Conservation (phyloP, 441 rosid species). For the Gossypium aridum region DNA sequence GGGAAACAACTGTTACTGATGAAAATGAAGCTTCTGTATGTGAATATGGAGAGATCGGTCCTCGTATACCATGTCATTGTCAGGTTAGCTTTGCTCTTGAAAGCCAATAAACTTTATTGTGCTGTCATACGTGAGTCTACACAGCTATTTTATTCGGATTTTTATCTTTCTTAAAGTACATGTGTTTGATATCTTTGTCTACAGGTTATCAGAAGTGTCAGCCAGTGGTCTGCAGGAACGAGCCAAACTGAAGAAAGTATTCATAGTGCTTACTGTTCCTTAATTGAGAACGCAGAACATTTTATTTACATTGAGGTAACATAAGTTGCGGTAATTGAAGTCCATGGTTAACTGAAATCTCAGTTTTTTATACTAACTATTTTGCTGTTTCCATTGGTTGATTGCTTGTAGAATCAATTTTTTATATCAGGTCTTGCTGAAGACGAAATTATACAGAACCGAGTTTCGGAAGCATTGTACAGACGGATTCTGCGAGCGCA, state of each 20-base stretch:
- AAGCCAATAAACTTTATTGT: not conserved
- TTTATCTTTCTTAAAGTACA: not conserved
- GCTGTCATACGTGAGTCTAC: not conserved
- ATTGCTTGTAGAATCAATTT: slow-evolving; percentile 56
- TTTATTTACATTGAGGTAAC: slow-evolving; percentile 67
- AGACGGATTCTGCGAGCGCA: slow-evolving; percentile 50
- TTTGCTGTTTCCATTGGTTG: not conserved
- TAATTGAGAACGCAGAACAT: slow-evolving; percentile 58
- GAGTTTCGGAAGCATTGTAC: slow-evolving; percentile 55
- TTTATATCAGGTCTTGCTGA: slow-evolving; percentile 69
- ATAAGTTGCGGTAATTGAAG: slow-evolving; percentile 9
- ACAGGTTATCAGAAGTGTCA: slow-evolving; percentile 56
- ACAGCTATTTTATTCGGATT: not conserved
- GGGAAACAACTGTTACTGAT: slow-evolving; percentile 26
- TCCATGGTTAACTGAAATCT: not conserved
- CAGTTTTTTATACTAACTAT: not conserved
- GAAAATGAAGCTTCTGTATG: slow-evolving; percentile 17
- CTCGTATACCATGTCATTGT: slow-evolving; percentile 38
- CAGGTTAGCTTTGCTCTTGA: slow-evolving; percentile 37
- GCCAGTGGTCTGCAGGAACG: slow-evolving; percentile 68
- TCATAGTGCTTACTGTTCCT: slow-evolving; percentile 58
- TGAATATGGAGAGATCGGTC: slow-evolving; percentile 38
- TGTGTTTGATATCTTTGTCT: not conserved
- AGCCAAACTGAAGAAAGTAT: slow-evolving; percentile 69
- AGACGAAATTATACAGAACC: slow-evolving; percentile 54